Conservation (phyloP, 108 stramenopile genomes). For the Cyclostephanos tholiformis region DNA sequence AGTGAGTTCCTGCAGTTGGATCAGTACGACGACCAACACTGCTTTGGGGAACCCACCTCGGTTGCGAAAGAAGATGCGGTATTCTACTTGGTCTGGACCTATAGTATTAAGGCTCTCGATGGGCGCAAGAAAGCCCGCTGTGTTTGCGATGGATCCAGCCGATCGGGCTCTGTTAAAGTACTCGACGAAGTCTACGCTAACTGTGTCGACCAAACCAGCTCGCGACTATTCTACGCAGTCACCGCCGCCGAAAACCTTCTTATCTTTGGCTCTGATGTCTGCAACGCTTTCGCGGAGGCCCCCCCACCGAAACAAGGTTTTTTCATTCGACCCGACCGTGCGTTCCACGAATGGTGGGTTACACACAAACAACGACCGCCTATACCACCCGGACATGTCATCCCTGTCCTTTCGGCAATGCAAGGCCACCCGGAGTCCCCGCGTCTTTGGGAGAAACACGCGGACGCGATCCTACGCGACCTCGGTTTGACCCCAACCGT, state of each 20-base stretch:
- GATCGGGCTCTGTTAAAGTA: background rate
- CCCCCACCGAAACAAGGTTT: background rate
- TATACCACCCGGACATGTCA: background rate
- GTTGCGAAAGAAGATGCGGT: conserved; percentile 2
- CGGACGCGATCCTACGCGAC: conserved; percentile 8
- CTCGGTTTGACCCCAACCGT: background rate
- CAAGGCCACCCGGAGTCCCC: conserved; percentile 26
- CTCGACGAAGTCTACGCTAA: background rate
- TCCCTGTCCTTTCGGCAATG: background rate
- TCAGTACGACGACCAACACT: background rate
- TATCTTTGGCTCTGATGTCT: background rate
- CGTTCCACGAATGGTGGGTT: background rate
- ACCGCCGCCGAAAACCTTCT: background rate
- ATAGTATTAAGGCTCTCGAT: conserved; percentile 2
- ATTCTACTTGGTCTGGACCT: conserved; percentile 13
- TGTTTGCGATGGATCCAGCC: conserved; percentile 12
- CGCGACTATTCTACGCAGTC: background rate
- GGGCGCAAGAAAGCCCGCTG: conserved; percentile 16
- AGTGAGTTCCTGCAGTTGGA: background rate
- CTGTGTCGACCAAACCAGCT: background rate
- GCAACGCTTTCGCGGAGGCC: background rate
- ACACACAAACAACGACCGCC: background rate
- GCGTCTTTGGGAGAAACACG: conserved; percentile 17
- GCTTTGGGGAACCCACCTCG: background rate
- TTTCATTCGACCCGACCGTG: background rate